These are phyloP conservation scores for Balamuthia mandrillaris DNA, from an alignment of 208 protist species.

Conservation along the genomic window DNA sequence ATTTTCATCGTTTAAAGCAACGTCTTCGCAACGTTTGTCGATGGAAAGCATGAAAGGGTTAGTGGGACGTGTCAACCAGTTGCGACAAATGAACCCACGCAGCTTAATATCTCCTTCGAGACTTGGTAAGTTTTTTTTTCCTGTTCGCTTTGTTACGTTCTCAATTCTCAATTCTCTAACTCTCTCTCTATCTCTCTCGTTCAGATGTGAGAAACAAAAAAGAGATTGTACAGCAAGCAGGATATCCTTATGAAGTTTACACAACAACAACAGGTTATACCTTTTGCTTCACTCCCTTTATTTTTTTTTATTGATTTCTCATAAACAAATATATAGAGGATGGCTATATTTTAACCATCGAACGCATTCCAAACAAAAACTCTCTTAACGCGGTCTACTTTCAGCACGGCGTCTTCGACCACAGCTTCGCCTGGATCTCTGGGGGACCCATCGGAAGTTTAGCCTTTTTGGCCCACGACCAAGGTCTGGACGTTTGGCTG, in stretches of 20 bases:
- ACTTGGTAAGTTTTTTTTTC: too few relatives aligned
- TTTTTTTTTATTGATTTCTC: neutral
- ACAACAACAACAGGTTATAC: constrained; percentile 42
- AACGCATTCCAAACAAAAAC: constrained; percentile 50
- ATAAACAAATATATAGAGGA: constrained; percentile 27
- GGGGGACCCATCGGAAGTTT: constrained; percentile 28
- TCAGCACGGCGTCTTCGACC: constrained; percentile 60
- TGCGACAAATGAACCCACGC: too few relatives aligned
- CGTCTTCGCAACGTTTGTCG: too few relatives aligned
- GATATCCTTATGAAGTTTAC: constrained; percentile 38
- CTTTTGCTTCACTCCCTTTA: neutral
- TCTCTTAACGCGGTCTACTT: constrained; percentile 52
- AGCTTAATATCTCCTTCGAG: too few relatives aligned
- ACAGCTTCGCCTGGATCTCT: constrained; percentile 52
- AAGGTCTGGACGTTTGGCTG: constrained; percentile 54
- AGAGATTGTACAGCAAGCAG: constrained; percentile 41
- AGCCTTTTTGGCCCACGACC: constrained; percentile 40
- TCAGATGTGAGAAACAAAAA: constrained; percentile 37
- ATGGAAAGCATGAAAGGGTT: too few relatives aligned
- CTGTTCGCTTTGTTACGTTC: too few relatives aligned
- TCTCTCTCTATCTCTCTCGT: too few relatives aligned
- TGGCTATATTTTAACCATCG: constrained; percentile 53
- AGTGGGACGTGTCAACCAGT: too few relatives aligned
- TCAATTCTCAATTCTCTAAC: too few relatives aligned
- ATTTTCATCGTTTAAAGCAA: too few relatives aligned